Conservation (phyloP, 2,329 filamentous ascomycete species). For the Aspergillus felis region DNA sequence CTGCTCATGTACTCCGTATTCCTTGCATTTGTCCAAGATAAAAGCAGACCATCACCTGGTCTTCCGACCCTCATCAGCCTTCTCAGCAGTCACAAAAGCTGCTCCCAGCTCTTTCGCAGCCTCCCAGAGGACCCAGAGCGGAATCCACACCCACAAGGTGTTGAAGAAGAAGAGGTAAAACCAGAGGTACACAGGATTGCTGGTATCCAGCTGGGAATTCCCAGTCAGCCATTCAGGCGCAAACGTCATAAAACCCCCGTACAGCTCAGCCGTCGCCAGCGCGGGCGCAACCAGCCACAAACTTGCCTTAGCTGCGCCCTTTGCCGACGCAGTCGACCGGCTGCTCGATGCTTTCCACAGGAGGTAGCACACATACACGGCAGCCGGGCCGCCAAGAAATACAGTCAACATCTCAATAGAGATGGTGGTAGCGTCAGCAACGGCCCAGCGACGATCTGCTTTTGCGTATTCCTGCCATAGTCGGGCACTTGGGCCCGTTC, state of each 20-base stretch:
- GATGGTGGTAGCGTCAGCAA: slow-evolving; percentile 56
- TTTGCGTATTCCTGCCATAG: slow-evolving; percentile 66
- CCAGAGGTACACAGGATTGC: slow-evolving; percentile 61
- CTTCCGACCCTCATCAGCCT: slow-evolving; percentile 14
- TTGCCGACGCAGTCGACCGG: slow-evolving; percentile 11
- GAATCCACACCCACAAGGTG: slow-evolving; percentile 58
- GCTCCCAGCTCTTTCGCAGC: slow-evolving; percentile 43
- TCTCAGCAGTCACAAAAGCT: slow-evolving; percentile 33
- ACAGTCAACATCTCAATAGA: slow-evolving; percentile 60
- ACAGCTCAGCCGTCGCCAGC: slow-evolving; percentile 61
- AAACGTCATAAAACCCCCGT: slow-evolving; percentile 63
- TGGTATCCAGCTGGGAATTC: slow-evolving; percentile 53
- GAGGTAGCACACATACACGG: slow-evolving; percentile 54
- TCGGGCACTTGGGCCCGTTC: slow-evolving; percentile 48
- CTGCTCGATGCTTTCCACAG: slow-evolving; percentile 34
- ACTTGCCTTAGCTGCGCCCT: slow-evolving; percentile 29
- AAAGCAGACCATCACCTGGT: slow-evolving; percentile 7
- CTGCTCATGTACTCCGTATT: background rate
- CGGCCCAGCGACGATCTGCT: slow-evolving; percentile 59
- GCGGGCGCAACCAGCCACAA: slow-evolving; percentile 56
- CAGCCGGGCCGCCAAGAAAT: slow-evolving; percentile 55
- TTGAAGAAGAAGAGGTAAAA: slow-evolving; percentile 64
- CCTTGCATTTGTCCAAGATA: background rate
- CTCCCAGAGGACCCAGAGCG: slow-evolving; percentile 55
- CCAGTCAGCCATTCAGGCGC: slow-evolving; percentile 62